Evolutionary conservation across 331 rosid species (phyloP), one percentile per base, ranked within the genome.

Genomic region (Erythrophleum ivorense): DNA sequence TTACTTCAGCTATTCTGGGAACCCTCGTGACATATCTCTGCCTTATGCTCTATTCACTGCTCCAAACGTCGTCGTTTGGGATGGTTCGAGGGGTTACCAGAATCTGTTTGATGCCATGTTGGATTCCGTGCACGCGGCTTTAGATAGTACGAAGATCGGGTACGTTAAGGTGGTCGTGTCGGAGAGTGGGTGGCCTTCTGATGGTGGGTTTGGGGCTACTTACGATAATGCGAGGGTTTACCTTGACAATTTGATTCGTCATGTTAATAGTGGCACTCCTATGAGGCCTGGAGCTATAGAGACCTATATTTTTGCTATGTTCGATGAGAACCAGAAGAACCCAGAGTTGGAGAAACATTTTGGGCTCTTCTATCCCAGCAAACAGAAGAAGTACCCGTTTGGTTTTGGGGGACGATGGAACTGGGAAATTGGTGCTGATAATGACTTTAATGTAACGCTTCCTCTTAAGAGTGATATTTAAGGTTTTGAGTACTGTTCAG

Each of bases 121-220:
- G 71, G 94, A 92, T 71, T 5, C 88, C 0, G 57, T 92, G 41
- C 86, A 88, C 71, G 89, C 93, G 1, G 89, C 93, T 0, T 73
- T 92, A 14, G 97, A 92, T 68, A 81, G 81, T 29, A 87, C 89
- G 0, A 33, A 80, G 41, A 92, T 90, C 9, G 93, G 88, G 58
- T 76, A 81, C n/a, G 82, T 92, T 29, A 80, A 81, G 73, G 92
- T 90, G 24, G 94, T 92, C 3, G 93, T 92, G 2, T 90, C 94
- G 0, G 94, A 92, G 74, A 90, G 88, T 33, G 97, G 94, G 0
- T 92, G 97, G 97, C 97, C 93, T 0, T 90, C 93, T 0, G 93
- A 77, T 0, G 94, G 94, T 6, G 94, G 50, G 0, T 49, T 69
- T 67, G 93, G 53, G 0, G 34, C 94, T 6, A 31, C 92, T 0